These are phyloP conservation scores for Globisporangium canariense DNA, from an alignment of 352 stramenopile genomes.

Conservation along the genomic window DNA sequence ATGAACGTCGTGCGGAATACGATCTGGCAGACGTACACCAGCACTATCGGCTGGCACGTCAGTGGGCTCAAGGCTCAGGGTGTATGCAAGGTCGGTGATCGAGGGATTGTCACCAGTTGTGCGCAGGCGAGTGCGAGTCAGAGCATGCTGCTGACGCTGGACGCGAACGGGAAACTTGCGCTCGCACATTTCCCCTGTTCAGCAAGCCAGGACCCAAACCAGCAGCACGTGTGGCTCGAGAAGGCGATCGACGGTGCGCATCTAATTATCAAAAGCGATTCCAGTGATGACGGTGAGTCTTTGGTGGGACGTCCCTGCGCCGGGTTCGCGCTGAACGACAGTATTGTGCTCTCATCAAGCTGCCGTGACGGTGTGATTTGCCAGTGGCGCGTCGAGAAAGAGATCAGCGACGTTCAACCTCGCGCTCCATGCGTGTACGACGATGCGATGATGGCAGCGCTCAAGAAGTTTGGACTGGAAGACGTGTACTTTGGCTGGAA, in stretches of 20 bases:
- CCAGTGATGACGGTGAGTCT: neutral
- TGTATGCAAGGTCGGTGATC: too few species aligned
- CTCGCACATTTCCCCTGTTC: constrained; percentile 21
- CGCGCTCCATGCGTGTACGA: constrained; percentile 25
- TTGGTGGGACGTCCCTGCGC: constrained; percentile 11
- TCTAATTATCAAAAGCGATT: neutral
- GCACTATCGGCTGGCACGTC: constrained; percentile 43
- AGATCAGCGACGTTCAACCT: constrained; percentile 42
- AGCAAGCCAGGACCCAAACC: neutral
- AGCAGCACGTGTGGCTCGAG: constrained; percentile 20
- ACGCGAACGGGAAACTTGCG: constrained; percentile 11
- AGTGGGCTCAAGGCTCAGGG: constrained; percentile 14
- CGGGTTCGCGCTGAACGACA: constrained; percentile 64
- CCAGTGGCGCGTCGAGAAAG: constrained; percentile 64
- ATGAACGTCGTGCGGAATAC: constrained; percentile 38
- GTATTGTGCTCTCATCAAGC: constrained; percentile 45
- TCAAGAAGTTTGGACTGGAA: constrained; percentile 29
- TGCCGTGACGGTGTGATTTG: constrained; percentile 49
- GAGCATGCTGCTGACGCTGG: constrained; percentile 14
- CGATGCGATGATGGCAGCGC: constrained; percentile 17
- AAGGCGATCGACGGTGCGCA: constrained; percentile 22
- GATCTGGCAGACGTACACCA: constrained; percentile 53
- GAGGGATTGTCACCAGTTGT: neutral
- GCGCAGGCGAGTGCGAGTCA: constrained; percentile 16
- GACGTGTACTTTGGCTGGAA: constrained; percentile 40